Base-by-base conservation (phyloP, 2,329 filamentous ascomycete species). In the Ophiosphaerella korrae region DNA sequence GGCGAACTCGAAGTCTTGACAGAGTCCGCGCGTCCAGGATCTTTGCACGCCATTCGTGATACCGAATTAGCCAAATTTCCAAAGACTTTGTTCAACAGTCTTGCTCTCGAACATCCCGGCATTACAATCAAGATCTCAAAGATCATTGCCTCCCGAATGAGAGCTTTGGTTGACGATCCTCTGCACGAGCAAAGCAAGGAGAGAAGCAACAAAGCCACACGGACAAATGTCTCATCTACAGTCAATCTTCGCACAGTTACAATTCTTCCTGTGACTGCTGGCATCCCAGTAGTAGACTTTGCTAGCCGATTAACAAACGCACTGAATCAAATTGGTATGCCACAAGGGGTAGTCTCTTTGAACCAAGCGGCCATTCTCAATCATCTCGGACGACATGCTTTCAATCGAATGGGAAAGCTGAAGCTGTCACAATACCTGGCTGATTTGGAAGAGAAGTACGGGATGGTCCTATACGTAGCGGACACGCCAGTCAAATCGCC, bases 121-220 rank as follows among this genome's bases (percentile, higher is more conserved):
- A 99, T 99, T 67, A 97, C 94, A 0, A 97, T 99, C 73, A 97
- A 97, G 74, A 96, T 99, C 24, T 97, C 94, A 1, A 99, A 97
- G 74, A 94, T 99, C 62, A 97, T 99, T 64, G 94, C 94, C 0
- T 92, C 92, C 32, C 86, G 94, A 3, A 97, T 99, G 94, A 83
- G 93, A 53, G 84, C 90, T 36, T 77, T 97, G 34, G 85, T 97
- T 16, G 91, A 97, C 62, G 88, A 92, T 63, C 89, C 91, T 1
- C 77, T 90, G 13, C 82, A 85, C 32, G 82, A 88, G 34, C 80
- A 86, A 45, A 80, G 82, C 7, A 85, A 85, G 52, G 88, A 93
- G 45, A 77, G 78, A 39, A 78, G 81, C 5, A 77, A 77, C n/a
- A 78, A 80, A 7, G 81, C 82, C 11, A 76, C 77, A 18, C 81